Percentiles rank a stretch among this genome's conserved stretches.
Conservation (phyloP, 2,329 filamentous ascomycete genomes). For the Lachnellula cervina region DNA sequence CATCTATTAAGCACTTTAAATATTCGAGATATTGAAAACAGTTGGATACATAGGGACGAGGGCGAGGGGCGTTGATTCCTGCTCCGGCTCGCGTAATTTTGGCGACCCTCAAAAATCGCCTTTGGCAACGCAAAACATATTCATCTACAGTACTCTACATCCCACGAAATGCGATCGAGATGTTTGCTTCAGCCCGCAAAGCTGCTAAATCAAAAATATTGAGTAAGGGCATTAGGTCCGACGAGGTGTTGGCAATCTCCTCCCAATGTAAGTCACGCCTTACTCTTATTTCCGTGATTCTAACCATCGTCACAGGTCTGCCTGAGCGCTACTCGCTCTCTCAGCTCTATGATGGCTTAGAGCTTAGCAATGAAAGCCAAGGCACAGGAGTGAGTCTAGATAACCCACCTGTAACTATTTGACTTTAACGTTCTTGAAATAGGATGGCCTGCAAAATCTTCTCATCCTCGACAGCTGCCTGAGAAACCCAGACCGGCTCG, state of each 20-base stretch:
- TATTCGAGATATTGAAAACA: too few relatives aligned
- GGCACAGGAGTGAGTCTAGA: conserved; percentile 2
- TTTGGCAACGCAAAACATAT: background rate
- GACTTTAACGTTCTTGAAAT: conserved; percentile 18
- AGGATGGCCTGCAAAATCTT: conserved; percentile 22
- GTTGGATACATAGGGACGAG: too few relatives aligned
- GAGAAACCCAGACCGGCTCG: conserved; percentile 5
- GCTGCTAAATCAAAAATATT: background rate
- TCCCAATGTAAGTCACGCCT: background rate
- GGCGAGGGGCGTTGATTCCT: too few relatives aligned
- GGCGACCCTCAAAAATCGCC: background rate
- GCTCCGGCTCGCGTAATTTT: background rate
- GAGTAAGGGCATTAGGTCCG: background rate
- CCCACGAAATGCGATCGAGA: background rate
- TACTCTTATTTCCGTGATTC: background rate
- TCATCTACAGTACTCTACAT: background rate
- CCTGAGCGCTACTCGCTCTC: conserved; percentile 20
- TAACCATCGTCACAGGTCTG: conserved; percentile 13
- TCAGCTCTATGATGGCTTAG: conserved; percentile 9
- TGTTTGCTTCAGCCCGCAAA: conserved; percentile 5
- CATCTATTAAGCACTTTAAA: too few relatives aligned
- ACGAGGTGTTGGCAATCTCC: background rate
- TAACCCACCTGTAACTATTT: background rate
- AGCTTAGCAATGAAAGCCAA: background rate
- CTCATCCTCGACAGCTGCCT: conserved; percentile 25